Conservation (phyloP, 495 filamentous ascomycete species). For the Neurospora sp. region DNA sequence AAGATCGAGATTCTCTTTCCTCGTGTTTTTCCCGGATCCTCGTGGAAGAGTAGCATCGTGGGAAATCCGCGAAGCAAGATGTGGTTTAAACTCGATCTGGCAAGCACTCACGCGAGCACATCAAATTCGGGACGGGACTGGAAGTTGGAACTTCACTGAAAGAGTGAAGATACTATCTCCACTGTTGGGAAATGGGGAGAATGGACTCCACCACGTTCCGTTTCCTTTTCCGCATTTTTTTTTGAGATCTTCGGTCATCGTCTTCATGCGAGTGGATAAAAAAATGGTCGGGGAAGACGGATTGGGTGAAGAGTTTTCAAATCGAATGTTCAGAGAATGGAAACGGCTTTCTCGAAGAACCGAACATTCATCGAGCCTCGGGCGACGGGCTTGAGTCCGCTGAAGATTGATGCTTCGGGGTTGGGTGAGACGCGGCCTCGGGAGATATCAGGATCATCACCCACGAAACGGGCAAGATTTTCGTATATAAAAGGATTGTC, state of each 20-base stretch:
- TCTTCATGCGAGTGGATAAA: not conserved
- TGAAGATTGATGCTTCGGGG: not conserved
- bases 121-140: not conserved
- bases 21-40: not conserved
- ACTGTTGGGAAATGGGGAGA: not conserved
- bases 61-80: not conserved
- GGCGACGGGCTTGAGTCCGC: not conserved
- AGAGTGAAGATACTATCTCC: not conserved
- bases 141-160: not conserved
- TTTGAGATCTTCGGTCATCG: not conserved
- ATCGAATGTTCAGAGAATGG: not conserved
- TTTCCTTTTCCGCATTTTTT: not conserved
- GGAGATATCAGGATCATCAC: not conserved
- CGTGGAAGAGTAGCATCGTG: not conserved
- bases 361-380: not conserved
- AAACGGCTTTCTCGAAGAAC: not conserved
- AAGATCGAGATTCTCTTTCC: not conserved
- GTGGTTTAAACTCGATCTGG: not conserved
- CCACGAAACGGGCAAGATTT: not conserved
- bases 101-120: not conserved
- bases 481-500: not conserved
- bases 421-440: not conserved
- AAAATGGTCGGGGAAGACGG: not conserved
- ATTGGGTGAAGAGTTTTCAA: not conserved
- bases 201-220: not conserved